Conservation (phyloP, 805 yeast species). For the Ogataea methanolica region DNA sequence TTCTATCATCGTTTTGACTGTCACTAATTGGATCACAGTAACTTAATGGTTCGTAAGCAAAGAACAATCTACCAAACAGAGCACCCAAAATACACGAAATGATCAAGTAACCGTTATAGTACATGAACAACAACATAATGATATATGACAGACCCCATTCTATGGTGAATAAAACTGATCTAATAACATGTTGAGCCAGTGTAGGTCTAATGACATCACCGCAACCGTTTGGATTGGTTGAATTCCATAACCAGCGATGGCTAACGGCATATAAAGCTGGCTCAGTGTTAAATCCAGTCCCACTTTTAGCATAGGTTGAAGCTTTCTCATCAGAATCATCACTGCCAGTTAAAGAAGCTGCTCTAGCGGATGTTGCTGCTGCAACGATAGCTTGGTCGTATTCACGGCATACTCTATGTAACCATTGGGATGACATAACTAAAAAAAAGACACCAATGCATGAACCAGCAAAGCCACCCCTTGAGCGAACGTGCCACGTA, state of each 20-base stretch:
- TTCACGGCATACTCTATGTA: conserved; percentile 51
- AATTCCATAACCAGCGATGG: conserved; percentile 9
- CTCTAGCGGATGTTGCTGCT: conserved; percentile 1
- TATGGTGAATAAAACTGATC: conserved; percentile 46
- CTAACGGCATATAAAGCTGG: conserved; percentile 20
- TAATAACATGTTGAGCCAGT: conserved; percentile 45
- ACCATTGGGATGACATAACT: conserved; percentile 53
- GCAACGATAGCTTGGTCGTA: conserved; percentile 38
- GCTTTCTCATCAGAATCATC: neutral
- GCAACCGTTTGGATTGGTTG: neutral
- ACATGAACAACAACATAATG: conserved; percentile 71
- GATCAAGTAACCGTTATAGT: conserved; percentile 65
- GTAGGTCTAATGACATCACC: conserved; percentile 31
- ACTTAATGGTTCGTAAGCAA: conserved; percentile 29
- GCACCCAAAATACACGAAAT: conserved; percentile 63
- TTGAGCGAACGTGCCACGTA: conserved; percentile 57
- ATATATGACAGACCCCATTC: conserved; percentile 64
- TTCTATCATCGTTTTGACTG: conserved; percentile 27
- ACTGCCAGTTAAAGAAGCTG: neutral
- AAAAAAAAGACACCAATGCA: conserved; percentile 64
- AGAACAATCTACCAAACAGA: conserved; percentile 50
- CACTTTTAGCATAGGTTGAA: neutral
- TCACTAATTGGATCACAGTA: conserved; percentile 24
- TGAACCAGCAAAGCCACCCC: conserved; percentile 67
- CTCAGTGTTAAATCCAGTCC: conserved; percentile 4